Base-by-base conservation (phyloP, 2,329 filamentous ascomycete genomes). In the Fusarium dimerum region DNA sequence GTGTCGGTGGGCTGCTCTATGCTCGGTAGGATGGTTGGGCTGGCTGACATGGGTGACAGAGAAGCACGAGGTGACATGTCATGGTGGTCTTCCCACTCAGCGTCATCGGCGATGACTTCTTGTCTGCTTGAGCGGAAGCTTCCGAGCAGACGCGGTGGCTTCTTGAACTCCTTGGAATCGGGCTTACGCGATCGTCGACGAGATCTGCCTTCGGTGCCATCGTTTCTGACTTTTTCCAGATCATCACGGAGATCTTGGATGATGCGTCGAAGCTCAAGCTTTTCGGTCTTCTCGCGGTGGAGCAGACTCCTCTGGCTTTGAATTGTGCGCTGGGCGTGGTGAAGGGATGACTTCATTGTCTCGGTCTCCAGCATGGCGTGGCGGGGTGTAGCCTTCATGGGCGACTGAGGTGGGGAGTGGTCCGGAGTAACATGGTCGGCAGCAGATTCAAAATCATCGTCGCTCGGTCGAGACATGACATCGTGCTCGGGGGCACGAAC, bases 261-360 rank as follows among this genome's bases (percentile, higher is more conserved):
- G 82, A 99, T 90, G 54, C 93, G 89, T 73, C 91, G 92, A 48
- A 97, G 83, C 73, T 99, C 94, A 29, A 97, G 83, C 78, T 97
- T 99, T 72, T 99, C 94, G 0, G 93, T 97, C 85, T 97, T 99
- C 72, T 99, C 94, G 34, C 94, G 89, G 71, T 99, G 93, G 43
- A 97, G 89, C 65, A 92, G 96, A 70, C 89, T 92, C 73, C 96
- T 92, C 62, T 97, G 83, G 65, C 91, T 96, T 70, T 97, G 93
- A 53, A 99, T 97, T 75, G 96, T 97, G 52, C 93, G 86, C 71
- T 97, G 94, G 39, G 94, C 93, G 70, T 99, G 94, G 61, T 92
- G 88, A 29, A 97, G 81, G 26, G 93, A 97, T 48, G 92, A 95
- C 76, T 94, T 95, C 61, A 99, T 77, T 0, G 94, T 99, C 75